phyloP scores from a whole-genome alignment of 2,329 filamentous ascomycete species.

The Orbilia quercus region DNA sequence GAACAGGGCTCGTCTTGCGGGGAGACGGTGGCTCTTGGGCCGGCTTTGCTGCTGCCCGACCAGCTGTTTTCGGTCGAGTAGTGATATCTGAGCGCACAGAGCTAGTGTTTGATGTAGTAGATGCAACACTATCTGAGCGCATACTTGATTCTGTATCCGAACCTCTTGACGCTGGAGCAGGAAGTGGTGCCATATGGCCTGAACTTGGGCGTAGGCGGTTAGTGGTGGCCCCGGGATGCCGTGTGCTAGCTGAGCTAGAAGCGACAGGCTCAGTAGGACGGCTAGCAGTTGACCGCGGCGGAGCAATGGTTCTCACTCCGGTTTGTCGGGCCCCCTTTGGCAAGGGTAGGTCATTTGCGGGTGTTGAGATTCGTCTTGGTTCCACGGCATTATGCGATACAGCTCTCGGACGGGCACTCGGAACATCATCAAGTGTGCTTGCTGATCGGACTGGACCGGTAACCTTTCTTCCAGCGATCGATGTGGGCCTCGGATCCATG shows the following conservation, averaged over 20 bases:
- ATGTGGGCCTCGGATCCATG: conserved; percentile 42
- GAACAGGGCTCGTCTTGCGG: conserved; percentile 19
- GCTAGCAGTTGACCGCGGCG: conserved; percentile 38
- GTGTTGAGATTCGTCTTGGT: conserved; percentile 29
- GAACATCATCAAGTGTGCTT: conserved; percentile 39
- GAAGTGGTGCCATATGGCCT: conserved; percentile 33
- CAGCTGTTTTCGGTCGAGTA: conserved; percentile 30
- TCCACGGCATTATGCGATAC: conserved; percentile 48
- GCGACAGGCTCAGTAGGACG: conserved; percentile 39
- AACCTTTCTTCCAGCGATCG: conserved; percentile 46
- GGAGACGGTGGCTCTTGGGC: conserved; percentile 28
- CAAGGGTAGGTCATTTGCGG: conserved; percentile 36
- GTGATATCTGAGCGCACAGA: conserved; percentile 46
- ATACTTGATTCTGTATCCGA: conserved; percentile 52
- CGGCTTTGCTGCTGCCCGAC: conserved; percentile 12
- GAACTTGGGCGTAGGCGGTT: conserved; percentile 31
- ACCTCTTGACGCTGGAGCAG: conserved; percentile 21
- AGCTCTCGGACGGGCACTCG: conserved; percentile 44
- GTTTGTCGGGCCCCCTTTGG: conserved; percentile 33
- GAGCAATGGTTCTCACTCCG: conserved; percentile 33
- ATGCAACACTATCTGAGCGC: conserved; percentile 51
- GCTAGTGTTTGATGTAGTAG: conserved; percentile 46
- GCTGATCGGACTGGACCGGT: conserved; percentile 33
- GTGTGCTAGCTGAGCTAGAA: conserved; percentile 14
- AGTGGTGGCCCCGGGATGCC: conserved; percentile 20